phyloP scores from a whole-genome alignment of 345 rosid species.

The Conringia planisiliqua region DNA sequence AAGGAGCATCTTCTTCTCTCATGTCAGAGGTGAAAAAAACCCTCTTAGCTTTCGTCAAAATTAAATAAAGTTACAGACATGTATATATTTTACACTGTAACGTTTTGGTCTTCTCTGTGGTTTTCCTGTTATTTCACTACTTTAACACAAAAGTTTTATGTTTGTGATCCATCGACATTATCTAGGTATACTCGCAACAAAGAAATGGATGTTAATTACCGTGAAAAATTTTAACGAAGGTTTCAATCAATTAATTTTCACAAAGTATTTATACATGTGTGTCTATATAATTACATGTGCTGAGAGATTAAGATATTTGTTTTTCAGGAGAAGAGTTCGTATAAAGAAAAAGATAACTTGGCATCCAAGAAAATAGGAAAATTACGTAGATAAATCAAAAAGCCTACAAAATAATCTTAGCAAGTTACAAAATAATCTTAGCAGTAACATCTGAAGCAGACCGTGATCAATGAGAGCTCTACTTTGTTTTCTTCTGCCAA shows the following conservation, averaged over 20 bases:
- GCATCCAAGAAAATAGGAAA: constrained; percentile 41
- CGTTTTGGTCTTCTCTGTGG: not conserved
- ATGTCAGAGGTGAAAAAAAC: constrained; percentile 50
- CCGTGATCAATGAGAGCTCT: constrained; percentile 66
- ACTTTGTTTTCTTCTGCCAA: constrained; percentile 74
- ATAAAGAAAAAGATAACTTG: constrained; percentile 34
- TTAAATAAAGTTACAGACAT: not conserved
- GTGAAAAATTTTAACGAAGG: constrained; percentile 63
- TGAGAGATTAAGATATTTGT: not conserved
- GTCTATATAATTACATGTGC: not conserved
- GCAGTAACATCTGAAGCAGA: constrained; percentile 42
- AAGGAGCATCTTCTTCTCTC: constrained; percentile 69
- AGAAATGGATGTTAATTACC: constrained; percentile 71
- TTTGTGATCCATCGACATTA: constrained; percentile 67
- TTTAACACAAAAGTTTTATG: constrained; percentile 55
- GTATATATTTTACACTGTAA: not conserved
- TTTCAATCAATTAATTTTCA: not conserved
- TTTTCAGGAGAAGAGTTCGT: constrained; percentile 53
- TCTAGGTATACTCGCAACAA: constrained; percentile 72
- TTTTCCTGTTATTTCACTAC: constrained; percentile 41
- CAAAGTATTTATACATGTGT: not conserved
- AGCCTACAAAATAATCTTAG: constrained; percentile 12
- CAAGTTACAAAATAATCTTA: constrained; percentile 5
- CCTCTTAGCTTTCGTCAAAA: not conserved
- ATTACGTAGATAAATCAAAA: constrained; percentile 38